Evolutionary conservation across 1,284 basidiomycete genomes (phyloP), one percentile per base, ranked within the genome.

Genomic region (Ceratobasidium sp.): DNA sequence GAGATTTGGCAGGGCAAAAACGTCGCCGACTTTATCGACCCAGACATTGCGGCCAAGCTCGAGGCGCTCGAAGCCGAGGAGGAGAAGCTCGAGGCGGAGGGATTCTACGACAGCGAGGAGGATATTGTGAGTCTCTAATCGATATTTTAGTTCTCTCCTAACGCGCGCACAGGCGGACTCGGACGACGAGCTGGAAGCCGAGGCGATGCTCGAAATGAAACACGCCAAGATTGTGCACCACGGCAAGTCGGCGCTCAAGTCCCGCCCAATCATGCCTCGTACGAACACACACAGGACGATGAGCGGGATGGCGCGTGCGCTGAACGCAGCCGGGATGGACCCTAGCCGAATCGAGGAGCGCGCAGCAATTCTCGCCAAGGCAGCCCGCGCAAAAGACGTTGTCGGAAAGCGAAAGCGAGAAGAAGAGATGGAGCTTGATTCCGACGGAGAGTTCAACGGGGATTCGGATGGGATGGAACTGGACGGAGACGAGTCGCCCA

Each of bases 1-100:
- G 98, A 99, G 83, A 93, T 99, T 79, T 90, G 95, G 89, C 89
- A 98, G 77, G 98, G 97, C 83, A 98, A 98, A 88, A 99, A 99
- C 84, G 85, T 99, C 72, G 96, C 96, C 47, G 97, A 99, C 86
- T 99, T 99, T 78, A 93, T 99, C 82, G 98, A 99, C 82, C 93
- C 96, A n/a, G 98, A 99, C 80, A 99, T 99, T 77, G 89, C 90
- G 49, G 95, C 96, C 82, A 96, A 95, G 83, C 90, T 99, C 73
- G 97, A 98, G 80, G 97, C 95, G 11, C 89, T 99, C 69, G 98
- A 99, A 84, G 89, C 93, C 46, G 97, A 99, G 81, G 97, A 99
- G 83, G 97, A 98, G 83, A 89, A 88, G 79, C 87, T 99, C 32
- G 88, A 96, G 80, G 91, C 91, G 0, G 94, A 98, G 80, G 98